A percentile compares a stretch with the other conserved stretches of the same genome.
Evolutionary conservation across 768 basidiomycete genomes (phyloP).

Genomic region (Suillus bovinus): DNA sequence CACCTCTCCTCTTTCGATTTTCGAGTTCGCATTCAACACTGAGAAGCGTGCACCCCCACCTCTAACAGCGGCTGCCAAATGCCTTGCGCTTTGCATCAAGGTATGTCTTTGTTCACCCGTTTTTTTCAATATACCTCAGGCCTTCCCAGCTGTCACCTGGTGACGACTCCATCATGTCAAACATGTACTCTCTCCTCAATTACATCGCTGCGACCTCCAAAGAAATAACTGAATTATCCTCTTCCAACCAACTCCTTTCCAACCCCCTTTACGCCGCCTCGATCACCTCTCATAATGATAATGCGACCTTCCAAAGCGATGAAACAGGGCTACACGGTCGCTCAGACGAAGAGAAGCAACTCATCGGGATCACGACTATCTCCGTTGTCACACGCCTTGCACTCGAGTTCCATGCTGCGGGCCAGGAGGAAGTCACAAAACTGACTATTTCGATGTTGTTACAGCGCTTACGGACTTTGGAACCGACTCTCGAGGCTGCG

Average conservation of each 20-base stretch:
- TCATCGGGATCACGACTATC: slow-evolving; percentile 89
- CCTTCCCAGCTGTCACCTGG: slow-evolving; percentile 70
- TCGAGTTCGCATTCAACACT: slow-evolving; percentile 80
- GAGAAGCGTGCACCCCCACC: slow-evolving; percentile 77
- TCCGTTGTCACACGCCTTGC: slow-evolving; percentile 88
- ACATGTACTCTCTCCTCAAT: slow-evolving; percentile 95
- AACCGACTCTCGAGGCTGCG: slow-evolving; percentile 86
- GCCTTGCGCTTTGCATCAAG: slow-evolving; percentile 86
- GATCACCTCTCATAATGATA: slow-evolving; percentile 40
- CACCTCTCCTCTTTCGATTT: slow-evolving; percentile 83
- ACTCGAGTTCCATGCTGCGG: slow-evolving; percentile 60
- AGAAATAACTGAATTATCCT: slow-evolving; percentile 59
- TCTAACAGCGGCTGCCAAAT: slow-evolving; percentile 83
- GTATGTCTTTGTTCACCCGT: slow-evolving; percentile 38
- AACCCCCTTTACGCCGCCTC: slow-evolving; percentile 40
- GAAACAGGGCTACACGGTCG: slow-evolving; percentile 66
- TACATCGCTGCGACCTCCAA: slow-evolving; percentile 85
- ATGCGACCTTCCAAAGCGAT: slow-evolving; percentile 53
- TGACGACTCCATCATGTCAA: slow-evolving; percentile 89
- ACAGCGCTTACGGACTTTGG: slow-evolving; percentile 81
- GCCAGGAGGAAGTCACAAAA: slow-evolving; percentile 83
- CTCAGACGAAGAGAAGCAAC: slow-evolving; percentile 81
- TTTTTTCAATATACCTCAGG: slow-evolving; percentile 9
- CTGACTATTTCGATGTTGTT: slow-evolving; percentile 91
- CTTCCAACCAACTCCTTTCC: slow-evolving; percentile 41